Conservation (phyloP, 208 protist species). For the Trypanosoma scelopori region DNA sequence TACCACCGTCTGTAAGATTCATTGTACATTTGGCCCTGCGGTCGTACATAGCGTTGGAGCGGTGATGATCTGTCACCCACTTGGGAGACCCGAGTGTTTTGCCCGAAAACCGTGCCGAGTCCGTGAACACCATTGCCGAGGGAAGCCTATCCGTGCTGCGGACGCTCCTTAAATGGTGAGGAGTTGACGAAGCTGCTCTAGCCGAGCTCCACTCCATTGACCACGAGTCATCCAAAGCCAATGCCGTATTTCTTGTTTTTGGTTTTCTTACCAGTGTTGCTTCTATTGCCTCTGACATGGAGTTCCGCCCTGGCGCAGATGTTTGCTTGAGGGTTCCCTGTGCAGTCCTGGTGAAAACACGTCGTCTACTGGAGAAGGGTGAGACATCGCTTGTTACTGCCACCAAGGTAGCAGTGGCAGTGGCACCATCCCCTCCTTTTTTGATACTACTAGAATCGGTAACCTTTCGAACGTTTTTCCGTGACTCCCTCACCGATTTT, state of each 20-base stretch:
- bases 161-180: neutral
- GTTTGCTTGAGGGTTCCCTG: no score
- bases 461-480: no score
- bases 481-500: no score
- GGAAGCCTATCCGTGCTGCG: neutral
- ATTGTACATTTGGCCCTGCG: slow-evolving; percentile 55
- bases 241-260: neutral
- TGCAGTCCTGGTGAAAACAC: no score
- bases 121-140: no score
- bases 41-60: slow-evolving; percentile 32
- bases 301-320: neutral
- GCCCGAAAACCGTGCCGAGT: no score
- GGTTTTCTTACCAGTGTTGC: neutral
- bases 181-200: neutral
- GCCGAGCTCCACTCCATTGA: neutral
- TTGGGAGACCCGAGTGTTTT: neutral
- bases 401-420: no score
- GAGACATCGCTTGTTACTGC: no score
- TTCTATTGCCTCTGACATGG: neutral
- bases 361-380: no score
- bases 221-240: neutral
- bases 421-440: no score
- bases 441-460: no score
- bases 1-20: slow-evolving; percentile 55
- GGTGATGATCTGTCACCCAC: slow-evolving; percentile 11